Base-by-base conservation (phyloP, 2,329 filamentous ascomycete species). In the Fusarium begoniae region DNA sequence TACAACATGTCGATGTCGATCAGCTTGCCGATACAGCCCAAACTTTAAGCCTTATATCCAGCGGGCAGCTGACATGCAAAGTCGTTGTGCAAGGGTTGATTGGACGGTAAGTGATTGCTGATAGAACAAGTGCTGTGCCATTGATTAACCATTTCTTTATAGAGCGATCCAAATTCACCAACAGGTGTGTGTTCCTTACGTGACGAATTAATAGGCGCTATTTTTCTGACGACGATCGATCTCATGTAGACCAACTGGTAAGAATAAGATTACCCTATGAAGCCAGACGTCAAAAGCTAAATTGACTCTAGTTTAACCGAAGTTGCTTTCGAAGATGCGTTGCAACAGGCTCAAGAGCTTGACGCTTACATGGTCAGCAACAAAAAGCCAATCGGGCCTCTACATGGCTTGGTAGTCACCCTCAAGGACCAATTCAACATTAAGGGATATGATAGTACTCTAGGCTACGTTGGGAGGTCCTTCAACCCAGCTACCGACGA, bases 401-500 rank as follows among this genome's bases (percentile, higher is more conserved):
- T 61, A 4, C 58, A 61, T n/a, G 58, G 58, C 14, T 6, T 35
- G 2, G 47, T 61, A 0, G 6, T 61, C 12, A 61, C 58, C 35
- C 58, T 61, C 18, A 61, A 61, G 28, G 58, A 61, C 28, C 58
- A 61, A 14, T 61, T 61, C 12, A 61, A 61, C 17, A 28, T 61
- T 14, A 35, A 55, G 6, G 58, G 58, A 3, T 54, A 55, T 24
- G 58, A 61, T n/a, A 55, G 47, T n/a, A 61, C 58, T 12, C 3
- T 61, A 12, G 58, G 58, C 15, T 61, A 61, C 13, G 47, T 61
- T 5, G 58, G 58, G 4, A n/a, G 58, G 22, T 61, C 58, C 4
- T 61, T 61, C 12, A 30, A n/a, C 8, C 58, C 47, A 22, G 47
- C 58, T 15, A 20, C 15, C 3, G 11, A 55, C 3, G 47, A 61